phyloP scores from a whole-genome alignment of 2,329 filamentous ascomycete genomes.

The Juglanconis juglandina region DNA sequence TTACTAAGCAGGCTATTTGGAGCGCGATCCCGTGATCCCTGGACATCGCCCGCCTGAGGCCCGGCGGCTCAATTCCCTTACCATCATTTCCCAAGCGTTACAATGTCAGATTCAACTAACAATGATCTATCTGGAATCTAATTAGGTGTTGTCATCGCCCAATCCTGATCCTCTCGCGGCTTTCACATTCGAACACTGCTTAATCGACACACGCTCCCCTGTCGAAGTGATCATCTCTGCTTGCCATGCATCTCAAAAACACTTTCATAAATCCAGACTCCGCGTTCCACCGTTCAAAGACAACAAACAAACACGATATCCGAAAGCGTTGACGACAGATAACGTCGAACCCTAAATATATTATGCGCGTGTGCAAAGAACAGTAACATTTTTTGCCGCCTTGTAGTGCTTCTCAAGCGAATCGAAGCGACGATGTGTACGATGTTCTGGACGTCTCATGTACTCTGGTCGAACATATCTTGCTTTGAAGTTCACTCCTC shows the following conservation, averaged over 20 bases:
- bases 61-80: background rate
- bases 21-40: constrained; percentile 12
- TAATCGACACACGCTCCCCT: background rate
- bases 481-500: constrained; percentile 5
- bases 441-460: background rate
- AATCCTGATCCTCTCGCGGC: background rate
- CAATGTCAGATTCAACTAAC: no score
- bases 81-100: no score
- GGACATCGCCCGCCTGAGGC: background rate
- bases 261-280: background rate
- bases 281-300: background rate
- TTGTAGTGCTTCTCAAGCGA: background rate
- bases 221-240: background rate
- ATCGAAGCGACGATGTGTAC: no score
- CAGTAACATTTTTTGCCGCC: background rate
- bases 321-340: background rate
- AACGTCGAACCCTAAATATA: background rate
- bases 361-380: background rate
- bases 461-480: background rate
- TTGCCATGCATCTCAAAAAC: constrained; percentile 3
- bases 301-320: background rate
- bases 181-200: background rate
- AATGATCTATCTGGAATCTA: no score
- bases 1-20: background rate
- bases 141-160: no score